Evolutionary conservation across 169 alveolate species (phyloP).

Genomic region (Eimeria necatrix): DNA sequence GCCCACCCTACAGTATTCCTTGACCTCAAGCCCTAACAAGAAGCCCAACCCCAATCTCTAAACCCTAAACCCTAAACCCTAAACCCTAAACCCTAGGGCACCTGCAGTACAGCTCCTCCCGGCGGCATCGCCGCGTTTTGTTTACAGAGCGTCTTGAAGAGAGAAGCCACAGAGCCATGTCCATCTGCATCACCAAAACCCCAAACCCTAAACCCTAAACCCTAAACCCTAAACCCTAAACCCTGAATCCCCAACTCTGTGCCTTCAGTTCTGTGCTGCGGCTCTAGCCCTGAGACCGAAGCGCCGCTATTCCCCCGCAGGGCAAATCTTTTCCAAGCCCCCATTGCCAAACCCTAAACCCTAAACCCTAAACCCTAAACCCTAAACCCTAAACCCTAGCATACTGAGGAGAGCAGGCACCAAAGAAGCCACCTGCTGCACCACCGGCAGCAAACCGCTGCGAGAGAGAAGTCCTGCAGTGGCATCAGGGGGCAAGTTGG

Average conservation of each 20-base stretch:
- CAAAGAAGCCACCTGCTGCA: constrained; percentile 28
- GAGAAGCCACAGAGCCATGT: constrained; percentile 25
- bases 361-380: constrained; percentile 35
- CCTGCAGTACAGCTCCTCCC: constrained; percentile 4
- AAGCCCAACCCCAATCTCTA: neutral
- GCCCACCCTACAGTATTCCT: too few relatives aligned
- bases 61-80: constrained; percentile 28
- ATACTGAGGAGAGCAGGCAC: constrained; percentile 2
- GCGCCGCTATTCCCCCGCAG: too few relatives aligned
- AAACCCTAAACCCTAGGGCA: constrained; percentile 33
- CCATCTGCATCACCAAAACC: constrained; percentile 23
- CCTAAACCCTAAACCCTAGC: too few relatives aligned
- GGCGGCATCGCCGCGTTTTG: constrained; percentile 36
- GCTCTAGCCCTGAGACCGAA: too few relatives aligned
- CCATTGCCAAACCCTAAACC: neutral
- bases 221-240: neutral
- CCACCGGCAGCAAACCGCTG: constrained; percentile 39
- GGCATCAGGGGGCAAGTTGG: neutral
- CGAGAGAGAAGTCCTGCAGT: neutral
- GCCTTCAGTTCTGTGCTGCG: neutral
- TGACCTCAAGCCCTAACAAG: neutral
- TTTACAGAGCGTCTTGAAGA: constrained; percentile 28
- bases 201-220: constrained; percentile 48
- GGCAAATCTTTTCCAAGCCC: neutral
- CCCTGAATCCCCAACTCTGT: neutral